Percentiles rank a stretch among this genome's conserved stretches.
These are phyloP conservation scores for Castanea sativa DNA, from an alignment of 306 rosid species.

Conservation along the genomic window DNA sequence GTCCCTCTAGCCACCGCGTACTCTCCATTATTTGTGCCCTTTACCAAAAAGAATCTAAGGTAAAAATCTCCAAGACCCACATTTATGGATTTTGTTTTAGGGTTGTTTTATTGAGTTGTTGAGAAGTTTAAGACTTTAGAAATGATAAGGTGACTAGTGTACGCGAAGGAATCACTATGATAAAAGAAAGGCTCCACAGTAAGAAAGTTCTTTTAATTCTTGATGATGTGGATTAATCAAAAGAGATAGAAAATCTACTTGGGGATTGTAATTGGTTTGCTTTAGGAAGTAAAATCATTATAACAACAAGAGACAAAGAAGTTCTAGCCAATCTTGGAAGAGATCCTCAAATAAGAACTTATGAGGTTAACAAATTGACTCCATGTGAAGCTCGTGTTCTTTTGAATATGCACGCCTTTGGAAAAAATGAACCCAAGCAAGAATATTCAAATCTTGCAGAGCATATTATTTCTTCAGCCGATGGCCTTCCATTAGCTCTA, in stretches of 20 bases:
- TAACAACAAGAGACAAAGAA: constrained; percentile 11
- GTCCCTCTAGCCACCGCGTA: no score
- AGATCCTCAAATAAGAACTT: background rate
- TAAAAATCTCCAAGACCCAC: no score
- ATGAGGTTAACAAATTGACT: background rate
- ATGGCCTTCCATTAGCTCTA: constrained; percentile 16
- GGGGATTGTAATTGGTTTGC: constrained; percentile 20
- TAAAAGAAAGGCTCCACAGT: background rate
- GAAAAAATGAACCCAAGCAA: background rate
- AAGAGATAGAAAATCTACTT: background rate
- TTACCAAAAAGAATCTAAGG: no score
- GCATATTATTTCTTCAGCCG: background rate
- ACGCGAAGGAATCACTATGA: background rate
- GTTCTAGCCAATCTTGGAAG: background rate
- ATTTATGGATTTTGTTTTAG: no score
- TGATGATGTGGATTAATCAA: constrained; percentile 17
- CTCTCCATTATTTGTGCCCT: no score
- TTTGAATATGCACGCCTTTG: no score
- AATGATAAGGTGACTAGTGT: background rate
- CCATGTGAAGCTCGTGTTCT: background rate
- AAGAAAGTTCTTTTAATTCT: constrained; percentile 24
- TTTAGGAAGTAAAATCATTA: constrained; percentile 19
- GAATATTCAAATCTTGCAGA: background rate
- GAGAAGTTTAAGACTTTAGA: background rate
- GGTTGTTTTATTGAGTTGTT: no score